A percentile compares a stretch with the other conserved stretches of the same genome.
These are phyloP conservation scores for Rhizoclosmatium globosum DNA, from an alignment of 192 early-diverging fungal species.

Conservation along the genomic window DNA sequence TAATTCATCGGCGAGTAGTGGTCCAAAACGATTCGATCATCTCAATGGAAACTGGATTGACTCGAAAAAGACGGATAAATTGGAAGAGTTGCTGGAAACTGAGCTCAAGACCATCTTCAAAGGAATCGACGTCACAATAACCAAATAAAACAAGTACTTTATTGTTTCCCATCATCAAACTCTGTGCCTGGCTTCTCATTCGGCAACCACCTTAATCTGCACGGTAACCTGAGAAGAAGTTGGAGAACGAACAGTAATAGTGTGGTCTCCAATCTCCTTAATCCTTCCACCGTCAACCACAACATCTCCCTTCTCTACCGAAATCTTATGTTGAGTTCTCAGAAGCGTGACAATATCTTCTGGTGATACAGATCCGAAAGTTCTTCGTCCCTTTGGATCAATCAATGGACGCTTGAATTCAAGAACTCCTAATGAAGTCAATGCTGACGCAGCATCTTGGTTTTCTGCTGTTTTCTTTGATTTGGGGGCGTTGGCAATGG, in stretches of 20 bases:
- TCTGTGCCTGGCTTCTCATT: no score
- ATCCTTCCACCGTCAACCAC: constrained; percentile 32
- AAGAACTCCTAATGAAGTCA: not conserved
- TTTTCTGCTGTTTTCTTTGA: constrained; percentile 7
- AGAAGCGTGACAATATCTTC: constrained; percentile 33
- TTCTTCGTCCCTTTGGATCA: constrained; percentile 24
- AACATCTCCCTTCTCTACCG: constrained; percentile 2
- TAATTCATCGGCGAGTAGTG: not conserved
- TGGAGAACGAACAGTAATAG: constrained; percentile 13
- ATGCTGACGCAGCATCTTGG: constrained; percentile 21
- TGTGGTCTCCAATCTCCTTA: constrained; percentile 38
- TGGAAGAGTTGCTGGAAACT: constrained; percentile 27
- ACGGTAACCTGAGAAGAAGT: constrained; percentile 8
- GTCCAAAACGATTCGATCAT: constrained; percentile 33
- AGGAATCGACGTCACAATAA: constrained; percentile 26
- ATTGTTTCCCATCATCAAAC: no score
- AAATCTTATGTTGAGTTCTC: constrained; percentile 17
- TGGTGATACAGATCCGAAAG: constrained; percentile 41
- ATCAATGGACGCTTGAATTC: constrained; percentile 42
- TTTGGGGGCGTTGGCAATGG: constrained; percentile 18
- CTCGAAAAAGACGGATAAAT: constrained; percentile 21
- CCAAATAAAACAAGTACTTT: no score
- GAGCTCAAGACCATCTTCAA: constrained; percentile 34
- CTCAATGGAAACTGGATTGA: constrained; percentile 20
- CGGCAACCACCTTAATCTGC: constrained; percentile 11